phyloP scores from a whole-genome alignment of 345 rosid species.

The Brassica juncea region DNA sequence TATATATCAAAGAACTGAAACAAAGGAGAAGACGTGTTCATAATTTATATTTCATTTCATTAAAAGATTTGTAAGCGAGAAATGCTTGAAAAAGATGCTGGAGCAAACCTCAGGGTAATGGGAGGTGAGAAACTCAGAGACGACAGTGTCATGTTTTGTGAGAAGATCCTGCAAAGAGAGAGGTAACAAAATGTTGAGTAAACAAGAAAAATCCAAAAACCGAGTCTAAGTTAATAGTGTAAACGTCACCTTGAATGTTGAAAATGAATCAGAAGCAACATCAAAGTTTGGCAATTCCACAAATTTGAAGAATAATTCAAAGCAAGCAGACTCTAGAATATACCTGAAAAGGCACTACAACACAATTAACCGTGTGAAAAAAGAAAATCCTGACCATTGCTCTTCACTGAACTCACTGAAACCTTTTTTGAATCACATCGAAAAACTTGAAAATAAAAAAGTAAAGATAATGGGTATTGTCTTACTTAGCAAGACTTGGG shows the following conservation, averaged over 20 bases:
- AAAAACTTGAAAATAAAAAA: slow-evolving; percentile 16
- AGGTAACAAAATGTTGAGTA: slow-evolving; percentile 4
- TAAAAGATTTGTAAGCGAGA: neutral
- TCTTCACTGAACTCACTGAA: neutral
- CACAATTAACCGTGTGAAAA: slow-evolving; percentile 44
- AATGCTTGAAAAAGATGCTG: slow-evolving; percentile 12
- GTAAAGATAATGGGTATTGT: slow-evolving; percentile 30
- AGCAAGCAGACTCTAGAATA: slow-evolving; percentile 90
- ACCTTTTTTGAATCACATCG: neutral
- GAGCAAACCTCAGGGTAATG: slow-evolving; percentile 83
- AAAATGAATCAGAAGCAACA: slow-evolving; percentile 96
- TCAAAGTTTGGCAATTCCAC: slow-evolving; percentile 94
- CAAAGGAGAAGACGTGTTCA: slow-evolving; percentile 6
- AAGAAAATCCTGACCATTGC: neutral
- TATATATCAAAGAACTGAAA: slow-evolving; percentile 89
- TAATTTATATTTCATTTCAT: neutral
- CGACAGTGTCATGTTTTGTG: slow-evolving; percentile 72
- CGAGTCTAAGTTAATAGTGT: neutral
- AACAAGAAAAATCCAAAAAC: neutral
- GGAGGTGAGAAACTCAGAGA: slow-evolving; percentile 73
- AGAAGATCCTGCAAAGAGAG: slow-evolving; percentile 77
- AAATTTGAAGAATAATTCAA: slow-evolving; percentile 91
- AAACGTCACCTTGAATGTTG: slow-evolving; percentile 87
- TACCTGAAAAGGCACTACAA: slow-evolving; percentile 80
- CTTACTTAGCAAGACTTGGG: slow-evolving; percentile 92